These are phyloP conservation scores for Wickerhamiella allomyrinae DNA, from an alignment of 805 yeast species.

Conservation along the genomic window DNA sequence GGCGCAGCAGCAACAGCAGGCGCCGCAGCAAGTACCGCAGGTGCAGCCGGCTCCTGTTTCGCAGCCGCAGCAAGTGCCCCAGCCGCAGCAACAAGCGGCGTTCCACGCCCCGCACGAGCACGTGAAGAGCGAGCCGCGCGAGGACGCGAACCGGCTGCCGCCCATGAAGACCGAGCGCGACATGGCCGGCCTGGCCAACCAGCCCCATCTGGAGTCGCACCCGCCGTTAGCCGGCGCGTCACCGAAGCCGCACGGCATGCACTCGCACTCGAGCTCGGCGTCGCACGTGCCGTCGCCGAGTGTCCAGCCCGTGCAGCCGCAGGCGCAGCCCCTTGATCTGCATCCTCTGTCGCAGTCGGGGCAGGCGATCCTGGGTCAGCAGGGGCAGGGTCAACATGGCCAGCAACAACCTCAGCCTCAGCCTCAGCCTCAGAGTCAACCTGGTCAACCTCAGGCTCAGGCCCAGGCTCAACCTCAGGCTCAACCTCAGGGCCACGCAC, in stretches of 20 bases:
- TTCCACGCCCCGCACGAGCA: no score
- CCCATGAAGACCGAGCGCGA: no score
- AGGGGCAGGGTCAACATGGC: background rate
- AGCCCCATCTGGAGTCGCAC: slow-evolving; percentile 4
- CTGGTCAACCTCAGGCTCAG: slow-evolving; percentile 1
- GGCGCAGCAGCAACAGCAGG: slow-evolving; percentile 4
- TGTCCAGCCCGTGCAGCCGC: slow-evolving; percentile 1
- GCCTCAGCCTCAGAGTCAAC: slow-evolving; percentile 2
- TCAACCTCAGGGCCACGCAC: slow-evolving; percentile 2
- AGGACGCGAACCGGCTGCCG: background rate
- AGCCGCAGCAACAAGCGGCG: slow-evolving; percentile 5
- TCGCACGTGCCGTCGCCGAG: background rate
- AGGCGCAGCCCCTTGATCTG: slow-evolving; percentile 4
- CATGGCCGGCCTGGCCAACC: slow-evolving; percentile 2
- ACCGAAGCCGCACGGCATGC: slow-evolving; percentile 3
- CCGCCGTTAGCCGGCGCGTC: slow-evolving; percentile 4
- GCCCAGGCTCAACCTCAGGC: slow-evolving; percentile 3
- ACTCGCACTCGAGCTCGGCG: slow-evolving; percentile 6
- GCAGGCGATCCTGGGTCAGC: no score
- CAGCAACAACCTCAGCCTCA: slow-evolving; percentile 3
- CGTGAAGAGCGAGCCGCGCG: no score
- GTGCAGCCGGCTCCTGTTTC: slow-evolving; percentile 15
- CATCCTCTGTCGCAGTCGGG: no score
- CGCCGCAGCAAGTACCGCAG: slow-evolving; percentile 10
- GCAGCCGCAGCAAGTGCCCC: slow-evolving; percentile 10